Evolutionary conservation across 192 early-diverging fungal genomes (phyloP), one percentile per base, ranked within the genome.

Genomic region (Rhizoclosmatium sp.): DNA sequence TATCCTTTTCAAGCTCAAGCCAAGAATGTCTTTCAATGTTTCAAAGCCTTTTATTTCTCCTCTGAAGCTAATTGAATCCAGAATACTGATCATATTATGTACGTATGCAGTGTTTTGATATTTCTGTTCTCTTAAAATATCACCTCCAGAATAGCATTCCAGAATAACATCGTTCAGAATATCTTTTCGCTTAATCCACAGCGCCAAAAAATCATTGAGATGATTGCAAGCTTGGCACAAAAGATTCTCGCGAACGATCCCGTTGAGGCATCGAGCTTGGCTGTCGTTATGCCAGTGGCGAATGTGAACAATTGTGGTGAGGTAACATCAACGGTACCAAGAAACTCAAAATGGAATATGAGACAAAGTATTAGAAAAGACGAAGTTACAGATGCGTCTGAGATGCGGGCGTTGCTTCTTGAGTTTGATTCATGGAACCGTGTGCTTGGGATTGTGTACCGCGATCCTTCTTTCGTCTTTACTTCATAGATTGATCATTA

Each of bases 191-290:
- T 31, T 31, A 75, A 75, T 46, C 59, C 72, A 39, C 41, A 40
- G 47, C 56, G 59, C 0, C 7, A 31, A 19, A 14, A 14, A 45
- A 3, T 76, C 3, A 10, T 67, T 51, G 4, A 41, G 9, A 65
- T 31, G 31, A 47, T 76, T 12, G 14, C 64, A 7, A 39, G 3
- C 4, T 3, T 76, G 19, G 75, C 75, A 3, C 9, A 76, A 2
- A 76, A 76, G 45, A 76, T 76, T 41, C 65, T 76, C 7, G 39
- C 65, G 9, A 48, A 47, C 31, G 75, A 76, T 67, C 61, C 45
- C 1, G 75, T 76, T 14, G 61, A 65, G 3, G 62, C 75, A 10
- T 41, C 64, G 3, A 65, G 65, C 47, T 42, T 76, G 75, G 75
- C 75, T 39, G 75, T 76, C 1, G 75, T 76, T 46, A 42, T 76